A percentile compares a stretch with the other conserved stretches of the same genome.
Conservation (phyloP, 805 yeast genomes). For the Yarrowia sp. region DNA sequence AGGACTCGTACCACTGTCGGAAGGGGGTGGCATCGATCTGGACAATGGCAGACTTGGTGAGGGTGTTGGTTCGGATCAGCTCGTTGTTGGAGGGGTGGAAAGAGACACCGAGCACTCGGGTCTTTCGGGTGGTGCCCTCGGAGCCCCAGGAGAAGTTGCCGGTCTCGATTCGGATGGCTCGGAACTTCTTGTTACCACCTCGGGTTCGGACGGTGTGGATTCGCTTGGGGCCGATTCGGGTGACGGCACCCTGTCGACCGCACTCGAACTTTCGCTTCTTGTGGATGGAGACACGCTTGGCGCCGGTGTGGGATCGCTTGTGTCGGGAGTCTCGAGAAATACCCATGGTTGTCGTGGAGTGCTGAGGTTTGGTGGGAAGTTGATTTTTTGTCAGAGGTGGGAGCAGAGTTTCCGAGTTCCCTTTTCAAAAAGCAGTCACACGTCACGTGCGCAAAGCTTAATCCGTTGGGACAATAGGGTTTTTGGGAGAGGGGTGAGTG, state of each 20-base stretch:
- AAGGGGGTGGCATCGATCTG: conserved; percentile 99
- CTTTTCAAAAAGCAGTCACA: conserved; percentile 21
- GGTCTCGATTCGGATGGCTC: conserved; percentile 98
- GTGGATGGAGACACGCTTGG: conserved; percentile 99
- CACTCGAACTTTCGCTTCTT: conserved; percentile 99
- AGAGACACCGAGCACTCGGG: conserved; percentile 96
- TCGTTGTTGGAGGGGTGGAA: conserved; percentile 99
- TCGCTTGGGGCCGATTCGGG: conserved; percentile 98
- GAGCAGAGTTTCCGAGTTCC: conserved; percentile 3
- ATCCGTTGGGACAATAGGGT: background rate
- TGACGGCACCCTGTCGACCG: conserved; percentile 99
- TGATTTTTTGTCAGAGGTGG: conserved; percentile 26
- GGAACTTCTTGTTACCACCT: conserved; percentile 99
- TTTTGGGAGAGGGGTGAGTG: background rate
- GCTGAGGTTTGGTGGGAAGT: conserved; percentile 21
- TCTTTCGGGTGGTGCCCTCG: conserved; percentile 97
- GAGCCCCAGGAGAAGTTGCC: conserved; percentile 99
- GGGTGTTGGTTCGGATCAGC: conserved; percentile 99
- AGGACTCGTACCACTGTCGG: conserved; percentile 98
- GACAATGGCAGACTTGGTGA: conserved; percentile 97
- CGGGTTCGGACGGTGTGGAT: conserved; percentile 99
- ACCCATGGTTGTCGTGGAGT: conserved; percentile 69
- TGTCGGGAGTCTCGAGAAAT: conserved; percentile 99
- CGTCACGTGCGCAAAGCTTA: conserved; percentile 13
- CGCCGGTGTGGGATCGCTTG: conserved; percentile 99